Conservation (phyloP, 768 basidiomycete genomes). For the Lentinula sp. region DNA sequence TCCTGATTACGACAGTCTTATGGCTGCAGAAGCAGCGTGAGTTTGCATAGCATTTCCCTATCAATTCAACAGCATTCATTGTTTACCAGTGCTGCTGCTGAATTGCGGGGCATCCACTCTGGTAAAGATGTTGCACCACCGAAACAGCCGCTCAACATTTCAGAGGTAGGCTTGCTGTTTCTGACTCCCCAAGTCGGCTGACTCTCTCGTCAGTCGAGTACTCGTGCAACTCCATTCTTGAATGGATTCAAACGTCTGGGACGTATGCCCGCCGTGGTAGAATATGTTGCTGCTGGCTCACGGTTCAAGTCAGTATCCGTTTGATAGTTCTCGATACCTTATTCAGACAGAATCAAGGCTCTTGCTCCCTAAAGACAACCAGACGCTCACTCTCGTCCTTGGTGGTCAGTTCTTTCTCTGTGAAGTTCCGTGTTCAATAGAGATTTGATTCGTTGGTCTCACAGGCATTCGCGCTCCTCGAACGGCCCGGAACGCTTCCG, state of each 20-base stretch:
- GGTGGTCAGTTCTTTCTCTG: constrained; percentile 44
- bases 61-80: constrained; percentile 4
- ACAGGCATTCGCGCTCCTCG: constrained; percentile 88
- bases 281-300: constrained; percentile 91
- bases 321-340: constrained; percentile 4
- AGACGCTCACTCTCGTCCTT: constrained; percentile 88
- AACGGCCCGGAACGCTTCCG: constrained; percentile 69
- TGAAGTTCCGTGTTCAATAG: background rate
- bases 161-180: constrained; percentile 56
- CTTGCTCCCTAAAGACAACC: constrained; percentile 85
- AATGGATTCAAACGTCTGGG: constrained; percentile 90
- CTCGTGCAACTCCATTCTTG: constrained; percentile 81
- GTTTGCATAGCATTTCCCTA: constrained; percentile 18
- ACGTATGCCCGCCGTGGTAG: constrained; percentile 77
- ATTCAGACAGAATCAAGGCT: constrained; percentile 39
- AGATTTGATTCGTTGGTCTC: background rate
- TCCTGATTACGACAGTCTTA: constrained; percentile 93
- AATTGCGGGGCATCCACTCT: constrained; percentile 82
- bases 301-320: constrained; percentile 73
- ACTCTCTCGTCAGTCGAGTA: constrained; percentile 37
- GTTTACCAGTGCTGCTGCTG: constrained; percentile 61
- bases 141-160: constrained; percentile 83
- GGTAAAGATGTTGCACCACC: constrained; percentile 81
- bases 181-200: background rate
- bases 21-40: constrained; percentile 89